Base-by-base conservation (phyloP, 2,329 filamentous ascomycete genomes). In the Cladorrhinum sp. region DNA sequence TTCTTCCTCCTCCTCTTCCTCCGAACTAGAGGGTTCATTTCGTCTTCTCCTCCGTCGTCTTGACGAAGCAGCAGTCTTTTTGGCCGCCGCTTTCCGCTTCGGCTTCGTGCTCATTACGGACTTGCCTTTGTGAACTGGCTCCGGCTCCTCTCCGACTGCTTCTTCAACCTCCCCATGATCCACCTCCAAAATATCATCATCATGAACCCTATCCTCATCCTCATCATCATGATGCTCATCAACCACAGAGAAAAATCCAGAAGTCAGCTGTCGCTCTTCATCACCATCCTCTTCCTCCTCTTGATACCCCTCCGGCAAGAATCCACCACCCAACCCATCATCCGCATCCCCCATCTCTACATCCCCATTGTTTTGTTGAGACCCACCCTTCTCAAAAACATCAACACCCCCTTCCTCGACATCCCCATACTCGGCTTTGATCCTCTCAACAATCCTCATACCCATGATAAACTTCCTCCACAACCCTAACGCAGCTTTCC, bases 391-490 rank as follows among this genome's bases (percentile, higher is more conserved):
- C 48, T 83, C 85, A 63, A 85, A 78, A 1, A 83, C 79, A 16
- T 85, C 81, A 2, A 79, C 75, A 24, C 25, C 53, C 3, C 75
- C 75, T 9, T 82, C 80, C 49, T 79, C 77, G 3, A 83, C 77
- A 38, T 86, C 81, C 1, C 89, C 90, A 71, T 96, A 96, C 62
- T 96, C 90, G 58, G 86, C 82, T 45, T 81, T 81, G 45, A 96
- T 88, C 53, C 92, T 82, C 72, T 95, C 83, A 20, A 91, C 81
- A 60, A 98, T 95, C 2, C 92, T 83, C 75, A 97, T 72, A 0
- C 93, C 93, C 80, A 93, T 90, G 13, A 96, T 75, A 67, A 97
- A 91, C 73, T 90, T 96, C 60, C 90, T 85, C 95, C 95, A 99
- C 66, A 86, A 84, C 0, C 82, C 83, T 50, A 98, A 71, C 0